Evolutionary conservation across 306 rosid genomes (phyloP).

Genomic region (Pterocarpus santalinus): DNA sequence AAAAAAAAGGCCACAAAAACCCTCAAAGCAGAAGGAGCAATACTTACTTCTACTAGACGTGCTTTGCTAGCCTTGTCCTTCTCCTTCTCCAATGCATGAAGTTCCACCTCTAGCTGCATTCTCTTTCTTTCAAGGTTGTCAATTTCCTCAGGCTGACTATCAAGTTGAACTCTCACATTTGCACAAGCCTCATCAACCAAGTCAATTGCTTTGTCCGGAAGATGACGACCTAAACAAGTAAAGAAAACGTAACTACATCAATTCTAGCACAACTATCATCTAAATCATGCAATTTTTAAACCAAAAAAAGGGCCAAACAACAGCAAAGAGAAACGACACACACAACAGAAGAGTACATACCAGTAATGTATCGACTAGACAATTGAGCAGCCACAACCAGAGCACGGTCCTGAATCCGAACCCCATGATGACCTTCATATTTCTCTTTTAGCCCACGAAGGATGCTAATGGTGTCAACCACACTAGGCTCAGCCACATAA

Average conservation of each 20-base stretch:
- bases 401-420: constrained; percentile 84
- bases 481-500: constrained; percentile 93
- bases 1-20: neutral
- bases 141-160: constrained; percentile 88
- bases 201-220: constrained; percentile 96
- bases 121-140: constrained; percentile 77
- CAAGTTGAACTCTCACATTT: constrained; percentile 87
- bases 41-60: constrained; percentile 74
- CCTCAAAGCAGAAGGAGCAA: neutral
- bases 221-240: constrained; percentile 76
- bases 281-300: neutral
- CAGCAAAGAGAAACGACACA: neutral
- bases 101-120: constrained; percentile 81
- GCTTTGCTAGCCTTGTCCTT: constrained; percentile 90
- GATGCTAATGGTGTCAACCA: constrained; percentile 76
- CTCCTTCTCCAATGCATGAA: constrained; percentile 77
- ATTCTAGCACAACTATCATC: neutral
- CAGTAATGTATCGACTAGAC: constrained; percentile 87
- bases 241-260: constrained; percentile 7
- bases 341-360: constrained; percentile 44
- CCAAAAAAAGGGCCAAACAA: neutral
- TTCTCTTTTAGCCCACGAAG: constrained; percentile 90
- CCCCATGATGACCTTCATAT: constrained; percentile 97
- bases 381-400: constrained; percentile 84
- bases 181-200: constrained; percentile 87